These are phyloP conservation scores for Glarea lozoyensis DNA, from an alignment of 495 filamentous ascomycete genomes.

Conservation along the genomic window DNA sequence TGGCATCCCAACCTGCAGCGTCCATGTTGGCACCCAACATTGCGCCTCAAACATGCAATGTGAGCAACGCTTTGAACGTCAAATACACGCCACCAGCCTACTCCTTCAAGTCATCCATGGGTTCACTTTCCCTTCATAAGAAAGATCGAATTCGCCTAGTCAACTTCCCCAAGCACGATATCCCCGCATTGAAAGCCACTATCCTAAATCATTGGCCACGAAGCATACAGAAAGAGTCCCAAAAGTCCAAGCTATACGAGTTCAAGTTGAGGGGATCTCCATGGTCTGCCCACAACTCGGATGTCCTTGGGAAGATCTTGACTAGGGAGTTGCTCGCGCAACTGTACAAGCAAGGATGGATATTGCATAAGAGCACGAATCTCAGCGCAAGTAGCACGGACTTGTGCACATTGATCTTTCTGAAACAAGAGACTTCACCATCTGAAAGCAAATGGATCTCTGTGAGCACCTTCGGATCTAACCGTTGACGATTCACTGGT, in stretches of 20 bases:
- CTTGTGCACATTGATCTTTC: slow-evolving; percentile 13
- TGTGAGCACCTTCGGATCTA: slow-evolving; percentile 9
- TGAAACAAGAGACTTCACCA: slow-evolving; percentile 11
- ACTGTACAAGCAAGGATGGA: slow-evolving; percentile 13
- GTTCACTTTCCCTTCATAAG: slow-evolving; percentile 13
- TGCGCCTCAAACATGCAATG: too few species aligned
- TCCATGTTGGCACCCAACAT: too few species aligned
- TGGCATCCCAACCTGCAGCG: too few species aligned
- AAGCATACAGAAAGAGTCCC: slow-evolving; percentile 10
- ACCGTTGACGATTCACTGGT: slow-evolving; percentile 14
- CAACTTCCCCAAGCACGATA: slow-evolving; percentile 7
- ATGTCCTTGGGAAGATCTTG: slow-evolving; percentile 6
- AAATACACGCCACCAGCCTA: too few species aligned
- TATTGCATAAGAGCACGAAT: slow-evolving; percentile 13
- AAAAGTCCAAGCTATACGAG: slow-evolving; percentile 8
- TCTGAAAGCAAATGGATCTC: slow-evolving; percentile 12
- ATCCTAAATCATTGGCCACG: slow-evolving; percentile 1
- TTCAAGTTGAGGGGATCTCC: slow-evolving; percentile 13
- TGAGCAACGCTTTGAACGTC: too few species aligned
- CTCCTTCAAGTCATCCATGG: too few species aligned
- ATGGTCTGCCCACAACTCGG: slow-evolving; percentile 9
- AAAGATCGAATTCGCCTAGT: slow-evolving; percentile 14
- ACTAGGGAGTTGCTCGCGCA: slow-evolving; percentile 12
- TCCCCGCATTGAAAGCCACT: slow-evolving; percentile 1
- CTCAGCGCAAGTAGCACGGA: slow-evolving; percentile 9